Conservation (phyloP, 1,139 yeast genomes). For the Kurtzmaniella quercitrusa region DNA sequence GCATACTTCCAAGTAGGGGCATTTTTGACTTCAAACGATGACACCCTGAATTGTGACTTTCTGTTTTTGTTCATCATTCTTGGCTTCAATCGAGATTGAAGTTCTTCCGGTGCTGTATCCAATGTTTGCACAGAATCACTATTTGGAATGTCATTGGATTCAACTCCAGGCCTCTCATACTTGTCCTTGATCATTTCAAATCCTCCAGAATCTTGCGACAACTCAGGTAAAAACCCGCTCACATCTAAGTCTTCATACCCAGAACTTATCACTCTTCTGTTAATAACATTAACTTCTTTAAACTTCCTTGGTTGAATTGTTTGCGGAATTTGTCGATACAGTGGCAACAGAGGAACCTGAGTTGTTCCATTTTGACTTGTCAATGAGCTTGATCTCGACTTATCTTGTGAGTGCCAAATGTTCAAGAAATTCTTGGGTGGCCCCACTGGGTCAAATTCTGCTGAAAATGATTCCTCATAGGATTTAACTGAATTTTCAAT, state of each 20-base stretch:
- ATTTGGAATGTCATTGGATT: conserved; percentile 14
- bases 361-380: conserved; percentile 6
- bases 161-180: conserved; percentile 14
- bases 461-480: conserved; percentile 41
- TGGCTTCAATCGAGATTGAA: conserved; percentile 4
- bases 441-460: conserved; percentile 35
- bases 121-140: conserved; percentile 7
- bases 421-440: conserved; percentile 29
- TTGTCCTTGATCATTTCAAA: conserved; percentile 22
- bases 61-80: conserved; percentile 6
- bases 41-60: conserved; percentile 37
- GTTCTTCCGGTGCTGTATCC: background rate
- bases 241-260: conserved; percentile 35
- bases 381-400: conserved; percentile 8
- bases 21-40: conserved; percentile 42
- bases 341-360: conserved; percentile 5
- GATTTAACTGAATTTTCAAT: conserved; percentile 19
- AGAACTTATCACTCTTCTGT: conserved; percentile 40
- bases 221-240: conserved; percentile 41
- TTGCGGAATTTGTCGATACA: conserved; percentile 18
- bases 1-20: conserved; percentile 27
- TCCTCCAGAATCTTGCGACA: conserved; percentile 48
- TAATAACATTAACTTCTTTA: conserved; percentile 41
- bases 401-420: conserved; percentile 43
- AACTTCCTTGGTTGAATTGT: conserved; percentile 29